Conservation (phyloP, 1,284 basidiomycete genomes). For the Exobasidium cylindrosporum region DNA sequence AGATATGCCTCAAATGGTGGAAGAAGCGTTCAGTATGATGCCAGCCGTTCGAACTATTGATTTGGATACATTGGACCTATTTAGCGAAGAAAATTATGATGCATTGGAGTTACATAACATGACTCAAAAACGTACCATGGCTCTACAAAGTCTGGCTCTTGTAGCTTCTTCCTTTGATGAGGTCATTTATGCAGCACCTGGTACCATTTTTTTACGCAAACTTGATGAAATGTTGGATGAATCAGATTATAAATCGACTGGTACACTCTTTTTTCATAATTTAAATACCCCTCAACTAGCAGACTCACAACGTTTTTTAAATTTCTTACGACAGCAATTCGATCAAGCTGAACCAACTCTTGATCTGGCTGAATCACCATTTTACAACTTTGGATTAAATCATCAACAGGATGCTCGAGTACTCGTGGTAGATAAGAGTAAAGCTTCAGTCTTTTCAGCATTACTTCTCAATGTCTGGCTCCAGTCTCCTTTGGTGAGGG, state of each 20-base stretch:
- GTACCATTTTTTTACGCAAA: background rate
- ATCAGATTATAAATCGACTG: background rate
- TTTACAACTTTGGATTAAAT: background rate
- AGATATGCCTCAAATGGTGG: background rate
- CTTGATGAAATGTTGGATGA: background rate
- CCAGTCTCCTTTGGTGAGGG: background rate
- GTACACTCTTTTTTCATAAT: background rate
- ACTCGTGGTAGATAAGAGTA: background rate
- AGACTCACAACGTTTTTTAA: background rate
- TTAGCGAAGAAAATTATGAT: background rate
- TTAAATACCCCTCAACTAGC: background rate
- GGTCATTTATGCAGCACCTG: background rate
- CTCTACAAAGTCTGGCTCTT: background rate
- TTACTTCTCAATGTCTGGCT: background rate
- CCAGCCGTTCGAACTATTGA: background rate
- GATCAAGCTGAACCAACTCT: background rate
- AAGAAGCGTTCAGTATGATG: background rate
- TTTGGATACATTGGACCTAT: background rate
- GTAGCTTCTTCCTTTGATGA: background rate
- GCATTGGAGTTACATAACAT: background rate
- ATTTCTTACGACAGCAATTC: background rate
- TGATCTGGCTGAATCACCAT: background rate
- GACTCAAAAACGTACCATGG: background rate
- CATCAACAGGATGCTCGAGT: background rate
- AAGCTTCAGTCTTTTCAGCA: background rate